Evolutionary conservation across 108 stramenopile genomes (phyloP), one percentile per base, ranked within the genome.

Genomic region (Fistulifera pelliculosa): DNA sequence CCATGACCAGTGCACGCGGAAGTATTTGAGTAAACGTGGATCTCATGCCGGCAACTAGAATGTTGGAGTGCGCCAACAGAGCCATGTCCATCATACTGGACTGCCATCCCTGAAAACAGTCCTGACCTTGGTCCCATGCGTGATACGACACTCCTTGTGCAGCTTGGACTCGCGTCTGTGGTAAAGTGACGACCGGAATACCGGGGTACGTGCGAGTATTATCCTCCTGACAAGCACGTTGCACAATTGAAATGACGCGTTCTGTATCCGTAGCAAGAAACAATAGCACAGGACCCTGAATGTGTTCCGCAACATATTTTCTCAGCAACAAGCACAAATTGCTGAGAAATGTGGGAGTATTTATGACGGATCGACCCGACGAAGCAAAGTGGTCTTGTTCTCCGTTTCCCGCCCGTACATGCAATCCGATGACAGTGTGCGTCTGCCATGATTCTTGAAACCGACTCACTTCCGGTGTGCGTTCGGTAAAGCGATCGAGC

Each of bases 261-360:
- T 54, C 62, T 1, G 75, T 75, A 43, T 81, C 80, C 11, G 75
- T 77, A 0, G 80, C 75, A 18, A 81, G 19, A 47, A 77, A 81
- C 6, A 81, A 15, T 21, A 81, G 44, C 3, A 8, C 31, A 2
- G 79, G n/a, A 26, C 12, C 24, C 25, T 2, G 1, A 12, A 31
- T 23, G 3, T 40, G 52, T 0, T 23, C 41, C n/a, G 10, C 16
- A 0, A 0, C 27, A 12, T 41, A 64, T 31, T 3, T 10, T 40
- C 41, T 31, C 15, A 66, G 27, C 2, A 62, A 41, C 3, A 31
- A 1, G 12, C 40, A 16, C 12, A 68, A 47, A 48, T 66, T 45
- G 7, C 26, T 2, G 38, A 68, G 27, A 61, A 68, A 74, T 7
- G 38, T 57, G 23, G 47, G 23, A 3, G n/a, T 14, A 24, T 62